Conservation (phyloP, 495 filamentous ascomycete genomes). For the Hyaloscypha variabilis region DNA sequence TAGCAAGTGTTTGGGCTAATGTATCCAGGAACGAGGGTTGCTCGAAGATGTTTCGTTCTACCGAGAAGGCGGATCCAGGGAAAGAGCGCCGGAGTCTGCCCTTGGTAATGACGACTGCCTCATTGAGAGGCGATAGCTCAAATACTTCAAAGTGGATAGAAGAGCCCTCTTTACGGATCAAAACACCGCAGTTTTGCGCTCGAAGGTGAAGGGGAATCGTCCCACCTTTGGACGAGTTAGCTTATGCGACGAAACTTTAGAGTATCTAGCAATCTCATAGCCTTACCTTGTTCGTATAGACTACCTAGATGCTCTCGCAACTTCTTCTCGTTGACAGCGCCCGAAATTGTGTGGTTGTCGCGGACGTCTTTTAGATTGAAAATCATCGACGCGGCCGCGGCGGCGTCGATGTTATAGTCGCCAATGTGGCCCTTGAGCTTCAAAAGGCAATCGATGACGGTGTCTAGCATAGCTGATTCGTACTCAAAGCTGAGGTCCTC, state of each 20-base stretch:
- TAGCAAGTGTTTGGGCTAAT: neutral
- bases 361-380: neutral
- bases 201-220: neutral
- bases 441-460: neutral
- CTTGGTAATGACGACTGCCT: conserved; percentile 44
- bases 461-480: neutral
- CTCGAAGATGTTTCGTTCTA: neutral
- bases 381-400: neutral
- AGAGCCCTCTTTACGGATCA: neutral
- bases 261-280: neutral
- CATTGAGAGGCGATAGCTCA: conserved; percentile 55
- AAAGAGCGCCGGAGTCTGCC: conserved; percentile 59
- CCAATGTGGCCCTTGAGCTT: neutral
- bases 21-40: neutral
- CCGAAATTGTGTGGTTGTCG: neutral
- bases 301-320: neutral
- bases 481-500: conserved; percentile 38
- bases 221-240: neutral
- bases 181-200: neutral
- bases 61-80: conserved; percentile 48
- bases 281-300: neutral
- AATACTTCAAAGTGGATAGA: conserved; percentile 49
- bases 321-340: neutral
- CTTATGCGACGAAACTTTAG: neutral
- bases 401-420: neutral